Evolutionary conservation across 331 rosid species (phyloP), one percentile per base, ranked within the genome.

Genomic region (Pyrus hybrid): DNA sequence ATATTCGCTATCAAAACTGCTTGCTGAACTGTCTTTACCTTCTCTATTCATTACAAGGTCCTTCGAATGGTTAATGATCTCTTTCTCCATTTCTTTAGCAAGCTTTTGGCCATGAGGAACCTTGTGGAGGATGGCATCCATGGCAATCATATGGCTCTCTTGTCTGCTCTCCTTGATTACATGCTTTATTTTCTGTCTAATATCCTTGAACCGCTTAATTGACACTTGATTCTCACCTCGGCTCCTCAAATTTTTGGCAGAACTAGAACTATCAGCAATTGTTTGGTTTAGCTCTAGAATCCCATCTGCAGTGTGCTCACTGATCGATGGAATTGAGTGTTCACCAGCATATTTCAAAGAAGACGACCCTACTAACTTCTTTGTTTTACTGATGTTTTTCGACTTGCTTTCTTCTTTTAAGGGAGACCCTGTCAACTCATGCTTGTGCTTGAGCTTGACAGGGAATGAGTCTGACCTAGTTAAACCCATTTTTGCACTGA

Each of bases 71-170:
- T 33, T 57, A 12, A 21, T 21, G 51, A 76, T 67, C 32, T 76
- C 77, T 68, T 81, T 32, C 73, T 77, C 77, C 37, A 56, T 28
- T 41, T 73, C 78, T 74, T 76, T 80, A 17, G 77, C 71, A 70
- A 79, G 8, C 23, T 64, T 86, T 12, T 75, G 77, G 32, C 93
- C 96, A 7, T 54, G 82, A 77, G 98, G 96, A 81, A 93, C 75
- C 80, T 88, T 93, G 79, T 93, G 91, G 32, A 87, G 80, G 54
- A 90, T 53, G 23, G 84, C 89, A 58, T 93, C 98, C 96, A 85
- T 88, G 51, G 95, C 35, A 51, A 90, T 86, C 43, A 88, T 82
- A 33, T 22, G 66, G 77, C 84, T 89, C 74, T 88, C 94, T 13
- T 82, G 80, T 74, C 76, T 86, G 54, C 79, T 77, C 28, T 87